These are phyloP conservation scores for Delphinella strobiligena DNA, from an alignment of 2,329 filamentous ascomycete species.

Conservation along the genomic window DNA sequence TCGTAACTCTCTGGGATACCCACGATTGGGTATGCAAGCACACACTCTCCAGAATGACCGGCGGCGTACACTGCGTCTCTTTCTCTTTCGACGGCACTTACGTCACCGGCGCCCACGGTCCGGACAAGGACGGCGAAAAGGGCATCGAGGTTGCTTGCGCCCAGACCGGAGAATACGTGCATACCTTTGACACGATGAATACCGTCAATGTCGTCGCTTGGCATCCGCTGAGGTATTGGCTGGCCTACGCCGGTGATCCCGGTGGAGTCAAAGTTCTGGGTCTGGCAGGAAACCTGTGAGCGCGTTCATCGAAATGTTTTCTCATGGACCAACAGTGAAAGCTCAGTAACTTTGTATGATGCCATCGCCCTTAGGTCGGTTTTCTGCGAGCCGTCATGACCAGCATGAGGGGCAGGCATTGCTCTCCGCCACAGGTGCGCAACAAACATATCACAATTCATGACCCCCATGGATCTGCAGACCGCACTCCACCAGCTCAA, in stretches of 20 bases:
- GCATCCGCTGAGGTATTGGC: slow-evolving; percentile 62
- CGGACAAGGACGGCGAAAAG: slow-evolving; percentile 48
- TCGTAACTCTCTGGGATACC: slow-evolving; percentile 69
- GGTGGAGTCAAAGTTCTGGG: slow-evolving; percentile 59
- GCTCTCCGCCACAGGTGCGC: too few relatives aligned
- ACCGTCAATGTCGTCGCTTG: slow-evolving; percentile 58
- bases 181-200: slow-evolving; percentile 57
- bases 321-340: too few relatives aligned
- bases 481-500: too few relatives aligned
- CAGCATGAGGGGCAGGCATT: too few relatives aligned
- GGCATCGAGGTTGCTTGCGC: slow-evolving; percentile 60
- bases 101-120: slow-evolving; percentile 52
- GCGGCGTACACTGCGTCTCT: slow-evolving; percentile 58
- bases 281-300: slow-evolving; percentile 10
- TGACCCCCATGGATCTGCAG: too few relatives aligned
- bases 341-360: too few relatives aligned
- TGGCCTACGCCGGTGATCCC: slow-evolving; percentile 59
- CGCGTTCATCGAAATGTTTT: too few relatives aligned
- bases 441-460: too few relatives aligned
- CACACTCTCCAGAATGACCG: slow-evolving; percentile 56
- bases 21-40: slow-evolving; percentile 64
- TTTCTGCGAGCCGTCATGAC: too few relatives aligned
- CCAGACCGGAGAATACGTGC: slow-evolving; percentile 61
- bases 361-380: too few relatives aligned
- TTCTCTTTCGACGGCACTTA: slow-evolving; percentile 72